These are phyloP conservation scores for Kalmusia sp. DNA, from an alignment of 2,329 filamentous ascomycete species.

Conservation along the genomic window DNA sequence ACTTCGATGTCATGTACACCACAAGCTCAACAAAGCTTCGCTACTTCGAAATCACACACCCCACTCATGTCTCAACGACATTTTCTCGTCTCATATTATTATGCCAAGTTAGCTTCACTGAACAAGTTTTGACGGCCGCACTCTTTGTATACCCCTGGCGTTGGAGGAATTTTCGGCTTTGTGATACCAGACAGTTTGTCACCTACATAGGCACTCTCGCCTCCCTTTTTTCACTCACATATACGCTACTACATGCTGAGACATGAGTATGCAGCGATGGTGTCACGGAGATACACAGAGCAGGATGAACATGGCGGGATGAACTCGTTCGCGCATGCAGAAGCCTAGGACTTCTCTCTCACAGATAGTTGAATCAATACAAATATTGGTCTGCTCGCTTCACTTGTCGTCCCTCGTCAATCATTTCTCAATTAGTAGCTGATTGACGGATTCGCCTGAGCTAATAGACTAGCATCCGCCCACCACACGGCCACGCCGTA, in stretches of 20 bases:
- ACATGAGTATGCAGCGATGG: conserved; percentile 5
- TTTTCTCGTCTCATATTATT: conserved; percentile 16
- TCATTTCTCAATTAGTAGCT: not conserved
- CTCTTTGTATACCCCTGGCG: conserved; percentile 35
- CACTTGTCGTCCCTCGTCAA: not conserved
- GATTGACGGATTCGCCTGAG: not conserved
- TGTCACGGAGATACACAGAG: not conserved
- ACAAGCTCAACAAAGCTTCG: not conserved
- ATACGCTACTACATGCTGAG: not conserved
- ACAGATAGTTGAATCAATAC: conserved; percentile 1
- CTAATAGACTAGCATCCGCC: not conserved
- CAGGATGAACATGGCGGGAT: not conserved
- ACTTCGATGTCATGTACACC: not conserved
- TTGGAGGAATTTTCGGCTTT: conserved; percentile 33
- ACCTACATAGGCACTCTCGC: conserved; percentile 36
- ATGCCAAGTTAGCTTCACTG: conserved; percentile 13
- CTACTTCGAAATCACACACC: conserved; percentile 5
- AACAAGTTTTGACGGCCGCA: conserved; percentile 40
- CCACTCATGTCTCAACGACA: conserved; percentile 15
- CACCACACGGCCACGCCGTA: not conserved
- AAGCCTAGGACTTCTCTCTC: conserved; percentile 5
- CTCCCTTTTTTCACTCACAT: conserved; percentile 14
- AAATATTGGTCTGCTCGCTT: conserved; percentile 3
- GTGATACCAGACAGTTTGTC: conserved; percentile 50
- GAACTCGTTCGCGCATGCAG: conserved; percentile 4